Evolutionary conservation across 345 rosid genomes (phyloP).

Genomic region (Atalantia buxifolia): DNA sequence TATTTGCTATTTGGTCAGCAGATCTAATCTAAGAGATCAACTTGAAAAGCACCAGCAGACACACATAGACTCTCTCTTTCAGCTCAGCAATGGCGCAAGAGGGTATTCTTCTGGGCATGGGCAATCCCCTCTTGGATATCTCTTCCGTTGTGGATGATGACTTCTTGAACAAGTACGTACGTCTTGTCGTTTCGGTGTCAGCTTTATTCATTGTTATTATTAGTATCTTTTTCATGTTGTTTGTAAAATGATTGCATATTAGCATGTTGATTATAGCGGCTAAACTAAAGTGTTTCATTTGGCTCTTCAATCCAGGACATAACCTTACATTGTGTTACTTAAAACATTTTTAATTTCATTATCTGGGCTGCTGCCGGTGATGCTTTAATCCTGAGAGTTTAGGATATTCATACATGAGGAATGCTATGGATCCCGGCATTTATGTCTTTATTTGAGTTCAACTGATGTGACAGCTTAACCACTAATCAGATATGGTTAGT

Average conservation of each 20-base stretch:
- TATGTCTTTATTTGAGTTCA: no score
- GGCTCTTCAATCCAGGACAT: no score
- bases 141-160: constrained; percentile 88
- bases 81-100: constrained; percentile 48
- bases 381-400: background rate
- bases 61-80: no score
- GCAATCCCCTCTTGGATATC: constrained; percentile 98
- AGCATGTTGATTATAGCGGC: no score
- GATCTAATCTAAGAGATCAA: background rate
- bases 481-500: no score
- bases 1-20: background rate
- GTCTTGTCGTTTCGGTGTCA: background rate
- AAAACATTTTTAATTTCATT: background rate
- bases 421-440: no score
- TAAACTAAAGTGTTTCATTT: no score
- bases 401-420: background rate
- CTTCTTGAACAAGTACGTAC: constrained; percentile 62
- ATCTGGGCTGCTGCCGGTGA: background rate
- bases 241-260: no score
- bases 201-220: background rate
- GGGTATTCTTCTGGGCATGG: constrained; percentile 81
- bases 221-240: no score
- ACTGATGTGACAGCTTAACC: no score
- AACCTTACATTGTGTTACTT: no score
- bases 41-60: background rate